These are phyloP conservation scores for Oryza nivara DNA, from an alignment of 176 grass and related monocot species.

Conservation along the genomic window DNA sequence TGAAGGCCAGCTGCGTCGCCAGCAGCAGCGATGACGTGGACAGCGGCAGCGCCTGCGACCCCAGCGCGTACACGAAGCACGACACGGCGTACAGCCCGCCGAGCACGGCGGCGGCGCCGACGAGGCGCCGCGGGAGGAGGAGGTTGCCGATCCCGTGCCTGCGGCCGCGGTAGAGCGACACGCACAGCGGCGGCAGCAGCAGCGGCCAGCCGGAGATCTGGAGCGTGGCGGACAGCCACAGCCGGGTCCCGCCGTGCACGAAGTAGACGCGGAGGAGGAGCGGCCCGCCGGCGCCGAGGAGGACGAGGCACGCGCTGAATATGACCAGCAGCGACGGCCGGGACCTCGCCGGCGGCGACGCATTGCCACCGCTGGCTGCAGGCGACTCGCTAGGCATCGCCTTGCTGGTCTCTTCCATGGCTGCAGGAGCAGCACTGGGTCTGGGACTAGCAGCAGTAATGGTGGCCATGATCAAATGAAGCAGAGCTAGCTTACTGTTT, in stretches of 20 bases:
- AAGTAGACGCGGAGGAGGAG: constrained; percentile 84
- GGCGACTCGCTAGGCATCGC: not conserved
- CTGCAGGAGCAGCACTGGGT: not conserved
- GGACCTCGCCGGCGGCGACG: constrained; percentile 24
- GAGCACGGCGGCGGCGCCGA: constrained; percentile 30
- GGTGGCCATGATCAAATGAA: constrained; percentile 18
- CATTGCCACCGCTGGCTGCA: not conserved
- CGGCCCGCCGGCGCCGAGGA: constrained; percentile 53
- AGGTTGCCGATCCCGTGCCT: constrained; percentile 17
- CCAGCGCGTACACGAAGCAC: constrained; percentile 61
- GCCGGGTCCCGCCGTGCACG: constrained; percentile 52
- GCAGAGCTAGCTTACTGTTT: not conserved
- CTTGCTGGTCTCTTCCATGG: constrained; percentile 38
- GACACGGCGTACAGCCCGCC: constrained; percentile 51
- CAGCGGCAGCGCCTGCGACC: constrained; percentile 61
- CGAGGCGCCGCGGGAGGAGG: constrained; percentile 48
- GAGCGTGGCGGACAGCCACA: constrained; percentile 63
- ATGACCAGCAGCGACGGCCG: constrained; percentile 45
- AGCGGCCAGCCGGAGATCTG: constrained; percentile 71
- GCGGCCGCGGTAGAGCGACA: constrained; percentile 33
- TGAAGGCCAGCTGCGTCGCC: constrained; percentile 83
- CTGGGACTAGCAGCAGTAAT: not conserved
- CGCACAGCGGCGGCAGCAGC: constrained; percentile 50
- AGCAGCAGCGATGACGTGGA: constrained; percentile 80
- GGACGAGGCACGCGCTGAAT: constrained; percentile 55